Conservation (phyloP, 345 rosid species). For the Salix dunnii region DNA sequence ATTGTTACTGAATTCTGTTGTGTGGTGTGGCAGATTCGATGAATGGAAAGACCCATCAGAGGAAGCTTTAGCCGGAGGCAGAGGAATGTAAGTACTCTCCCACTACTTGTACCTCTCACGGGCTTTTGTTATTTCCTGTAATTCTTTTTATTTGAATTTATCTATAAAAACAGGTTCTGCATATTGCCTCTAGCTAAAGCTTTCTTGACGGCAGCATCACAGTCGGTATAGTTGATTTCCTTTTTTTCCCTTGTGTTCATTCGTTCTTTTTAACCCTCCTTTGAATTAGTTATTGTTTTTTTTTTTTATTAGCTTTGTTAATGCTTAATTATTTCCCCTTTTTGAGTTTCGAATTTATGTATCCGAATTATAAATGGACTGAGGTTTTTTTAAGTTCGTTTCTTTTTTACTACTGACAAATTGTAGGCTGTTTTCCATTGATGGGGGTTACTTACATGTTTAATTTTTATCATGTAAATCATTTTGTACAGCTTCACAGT, state of each 20-base stretch:
- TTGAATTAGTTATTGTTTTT: neutral
- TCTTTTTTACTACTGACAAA: too few relatives aligned
- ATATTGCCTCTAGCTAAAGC: slow-evolving; percentile 49
- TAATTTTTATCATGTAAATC: neutral
- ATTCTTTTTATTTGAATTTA: slow-evolving; percentile 3
- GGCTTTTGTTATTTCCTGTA: neutral
- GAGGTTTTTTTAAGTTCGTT: too few relatives aligned
- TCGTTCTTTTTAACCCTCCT: neutral
- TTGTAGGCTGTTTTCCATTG: too few relatives aligned
- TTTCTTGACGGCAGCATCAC: slow-evolving; percentile 39
- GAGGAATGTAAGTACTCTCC: slow-evolving; percentile 52
- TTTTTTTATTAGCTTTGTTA: too few relatives aligned
- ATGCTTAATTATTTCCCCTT: too few relatives aligned
- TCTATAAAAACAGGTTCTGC: slow-evolving; percentile 50
- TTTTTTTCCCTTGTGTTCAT: neutral
- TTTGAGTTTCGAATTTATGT: too few relatives aligned
- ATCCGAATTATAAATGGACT: too few relatives aligned
- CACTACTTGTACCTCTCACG: neutral
- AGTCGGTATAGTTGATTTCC: slow-evolving; percentile 36
- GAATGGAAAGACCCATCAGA: slow-evolving; percentile 73
- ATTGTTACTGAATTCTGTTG: neutral
- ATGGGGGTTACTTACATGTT: neutral
- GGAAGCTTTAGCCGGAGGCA: slow-evolving; percentile 70
- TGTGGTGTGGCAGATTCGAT: slow-evolving; percentile 37
- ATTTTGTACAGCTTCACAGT: neutral